phyloP scores from a whole-genome alignment of 2,329 filamentous ascomycete species.

The Cryoendolithus antarcticus region DNA sequence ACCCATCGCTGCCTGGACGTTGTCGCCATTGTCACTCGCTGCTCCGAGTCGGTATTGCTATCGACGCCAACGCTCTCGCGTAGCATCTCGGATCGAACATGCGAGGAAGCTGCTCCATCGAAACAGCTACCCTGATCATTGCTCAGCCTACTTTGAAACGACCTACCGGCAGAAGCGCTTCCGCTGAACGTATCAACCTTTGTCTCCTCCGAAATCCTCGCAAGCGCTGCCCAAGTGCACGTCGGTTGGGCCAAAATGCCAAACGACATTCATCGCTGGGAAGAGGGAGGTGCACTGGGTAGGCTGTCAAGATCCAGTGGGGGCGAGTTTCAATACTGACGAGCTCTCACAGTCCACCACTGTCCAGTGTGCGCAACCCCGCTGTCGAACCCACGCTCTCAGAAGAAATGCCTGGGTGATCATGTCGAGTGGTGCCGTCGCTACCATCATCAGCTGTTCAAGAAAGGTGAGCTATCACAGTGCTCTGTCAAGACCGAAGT shows the following conservation, averaged over 20 bases:
- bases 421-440: slow-evolving; percentile 39
- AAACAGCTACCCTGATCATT: too few species aligned
- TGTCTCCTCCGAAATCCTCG: not conserved
- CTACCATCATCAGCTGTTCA: slow-evolving; percentile 37
- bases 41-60: not conserved
- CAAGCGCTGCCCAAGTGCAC: slow-evolving; percentile 2
- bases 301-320: slow-evolving; percentile 1
- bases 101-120: too few species aligned
- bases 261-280: slow-evolving; percentile 21
- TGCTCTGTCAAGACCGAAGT: too few species aligned
- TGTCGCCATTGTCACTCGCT: not conserved
- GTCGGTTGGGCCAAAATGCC: slow-evolving; percentile 11
- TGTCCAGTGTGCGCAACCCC: slow-evolving; percentile 39
- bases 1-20: too few species aligned
- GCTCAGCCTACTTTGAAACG: too few species aligned
- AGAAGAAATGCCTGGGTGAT: slow-evolving; percentile 34
- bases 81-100: not conserved
- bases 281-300: slow-evolving; percentile 20
- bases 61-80: not conserved
- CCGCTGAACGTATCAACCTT: not conserved
- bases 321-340: not conserved
- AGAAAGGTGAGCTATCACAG: slow-evolving; percentile 25
- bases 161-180: too few species aligned
- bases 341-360: slow-evolving; percentile 32
- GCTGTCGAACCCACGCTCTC: slow-evolving; percentile 33